A percentile compares a stretch with the other conserved stretches of the same genome.
Conservation (phyloP, 768 basidiomycete genomes). For the Rhodotorula kratochvilovae region DNA sequence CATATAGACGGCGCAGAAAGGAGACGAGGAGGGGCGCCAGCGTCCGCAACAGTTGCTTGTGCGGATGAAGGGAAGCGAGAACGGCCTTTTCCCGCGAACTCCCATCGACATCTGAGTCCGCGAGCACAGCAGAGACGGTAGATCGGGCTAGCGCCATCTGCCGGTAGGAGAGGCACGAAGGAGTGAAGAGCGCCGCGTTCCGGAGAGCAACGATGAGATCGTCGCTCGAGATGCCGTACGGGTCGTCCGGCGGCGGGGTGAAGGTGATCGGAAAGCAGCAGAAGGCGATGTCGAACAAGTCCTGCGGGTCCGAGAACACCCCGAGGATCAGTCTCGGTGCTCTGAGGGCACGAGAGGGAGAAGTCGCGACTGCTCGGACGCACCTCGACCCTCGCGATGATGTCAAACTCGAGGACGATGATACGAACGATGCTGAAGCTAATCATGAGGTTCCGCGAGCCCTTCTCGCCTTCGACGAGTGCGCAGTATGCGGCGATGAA, state of each 20-base stretch:
- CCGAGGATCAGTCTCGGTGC: background rate
- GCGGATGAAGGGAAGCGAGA: no score
- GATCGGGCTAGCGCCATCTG: no score
- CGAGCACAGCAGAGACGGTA: no score
- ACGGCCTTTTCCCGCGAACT: no score
- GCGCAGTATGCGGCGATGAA: constrained; percentile 72
- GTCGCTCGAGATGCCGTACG: constrained; percentile 82
- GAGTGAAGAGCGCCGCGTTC: constrained; percentile 45
- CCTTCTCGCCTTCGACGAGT: constrained; percentile 93
- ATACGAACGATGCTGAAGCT: constrained; percentile 82
- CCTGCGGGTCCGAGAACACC: constrained; percentile 54
- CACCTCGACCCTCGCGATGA: constrained; percentile 70
- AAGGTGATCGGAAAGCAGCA: constrained; percentile 99
- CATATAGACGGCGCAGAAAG: no score
- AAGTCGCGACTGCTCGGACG: background rate
- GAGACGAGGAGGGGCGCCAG: no score
- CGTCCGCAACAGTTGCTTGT: no score
- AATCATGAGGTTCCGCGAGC: constrained; percentile 84
- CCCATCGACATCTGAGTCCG: no score
- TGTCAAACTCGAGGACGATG: constrained; percentile 80
- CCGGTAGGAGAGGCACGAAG: no score
- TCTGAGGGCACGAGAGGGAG: background rate
- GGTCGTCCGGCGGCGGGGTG: constrained; percentile 86
- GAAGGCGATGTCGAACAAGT: constrained; percentile 88
- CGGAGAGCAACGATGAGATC: constrained; percentile 71